Evolutionary conservation across 192 early-diverging fungal genomes (phyloP).

Genomic region (Diversispora epigaea): DNA sequence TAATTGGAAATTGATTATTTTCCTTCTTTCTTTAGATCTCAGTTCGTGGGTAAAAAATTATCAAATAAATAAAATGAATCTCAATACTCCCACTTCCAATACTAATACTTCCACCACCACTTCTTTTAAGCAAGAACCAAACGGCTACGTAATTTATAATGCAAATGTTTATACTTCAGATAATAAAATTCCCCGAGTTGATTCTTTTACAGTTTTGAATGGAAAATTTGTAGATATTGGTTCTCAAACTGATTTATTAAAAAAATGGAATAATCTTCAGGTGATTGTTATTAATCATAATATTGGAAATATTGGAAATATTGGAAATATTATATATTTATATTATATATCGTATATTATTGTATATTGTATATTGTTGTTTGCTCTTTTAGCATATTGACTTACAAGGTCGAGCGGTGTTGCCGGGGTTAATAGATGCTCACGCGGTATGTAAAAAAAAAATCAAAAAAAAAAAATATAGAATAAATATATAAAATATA

Average conservation of each 20-base stretch:
- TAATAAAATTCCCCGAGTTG: slow-evolving; percentile 12
- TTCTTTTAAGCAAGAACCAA: not conserved
- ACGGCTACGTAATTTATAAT: slow-evolving; percentile 41
- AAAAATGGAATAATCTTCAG: slow-evolving; percentile 24
- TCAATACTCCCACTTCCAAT: no score
- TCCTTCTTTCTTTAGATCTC: no score
- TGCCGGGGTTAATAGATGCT: slow-evolving; percentile 56
- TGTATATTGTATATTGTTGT: not conserved
- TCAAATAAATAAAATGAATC: no score
- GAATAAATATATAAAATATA: not conserved
- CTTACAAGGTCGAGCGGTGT: slow-evolving; percentile 33
- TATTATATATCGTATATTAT: not conserved
- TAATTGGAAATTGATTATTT: no score
- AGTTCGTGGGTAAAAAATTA: no score
- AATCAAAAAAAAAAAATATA: not conserved
- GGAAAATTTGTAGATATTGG: slow-evolving; percentile 46
- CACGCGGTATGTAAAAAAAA: slow-evolving; percentile 41
- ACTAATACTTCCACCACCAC: no score
- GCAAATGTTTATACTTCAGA: slow-evolving; percentile 47
- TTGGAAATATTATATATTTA: not conserved
- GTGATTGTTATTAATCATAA: not conserved
- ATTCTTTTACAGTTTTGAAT: slow-evolving; percentile 45
- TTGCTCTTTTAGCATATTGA: slow-evolving; percentile 29
- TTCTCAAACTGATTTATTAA: slow-evolving; percentile 3
- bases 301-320: not conserved